These are phyloP conservation scores for Starmerella cellae DNA, from an alignment of 805 yeast species.

Conservation along the genomic window DNA sequence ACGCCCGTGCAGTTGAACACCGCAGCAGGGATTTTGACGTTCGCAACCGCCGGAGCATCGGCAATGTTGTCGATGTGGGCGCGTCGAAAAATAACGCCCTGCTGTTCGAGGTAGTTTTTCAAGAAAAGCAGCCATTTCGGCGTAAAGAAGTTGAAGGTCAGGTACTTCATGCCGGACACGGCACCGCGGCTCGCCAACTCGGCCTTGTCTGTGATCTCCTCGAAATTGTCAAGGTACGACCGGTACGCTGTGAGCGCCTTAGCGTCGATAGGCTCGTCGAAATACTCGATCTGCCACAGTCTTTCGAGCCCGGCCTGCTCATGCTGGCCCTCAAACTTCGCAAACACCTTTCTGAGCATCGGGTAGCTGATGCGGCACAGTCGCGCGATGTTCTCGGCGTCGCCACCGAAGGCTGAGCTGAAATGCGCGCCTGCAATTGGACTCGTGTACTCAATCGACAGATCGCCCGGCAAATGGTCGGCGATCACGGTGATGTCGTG, in stretches of 20 bases:
- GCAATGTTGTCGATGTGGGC: slow-evolving; percentile 38
- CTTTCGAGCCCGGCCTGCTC: slow-evolving; percentile 44
- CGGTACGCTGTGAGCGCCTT: slow-evolving; percentile 37
- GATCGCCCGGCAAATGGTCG: slow-evolving; percentile 65
- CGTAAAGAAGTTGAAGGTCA: slow-evolving; percentile 62
- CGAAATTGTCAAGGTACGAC: slow-evolving; percentile 35
- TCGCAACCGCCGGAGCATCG: slow-evolving; percentile 33
- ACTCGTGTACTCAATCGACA: slow-evolving; percentile 57
- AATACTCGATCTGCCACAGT: slow-evolving; percentile 44
- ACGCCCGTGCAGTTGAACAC: slow-evolving; percentile 71
- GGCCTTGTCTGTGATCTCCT: slow-evolving; percentile 25
- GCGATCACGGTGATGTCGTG: slow-evolving; percentile 45
- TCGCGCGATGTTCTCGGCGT: slow-evolving; percentile 36
- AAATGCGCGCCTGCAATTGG: slow-evolving; percentile 71
- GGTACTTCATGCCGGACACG: slow-evolving; percentile 41
- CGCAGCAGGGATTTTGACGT: slow-evolving; percentile 26
- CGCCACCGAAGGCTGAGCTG: slow-evolving; percentile 43
- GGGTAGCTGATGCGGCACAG: slow-evolving; percentile 48
- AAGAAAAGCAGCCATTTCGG: slow-evolving; percentile 45
- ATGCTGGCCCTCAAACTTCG: slow-evolving; percentile 31
- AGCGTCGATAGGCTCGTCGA: slow-evolving; percentile 39
- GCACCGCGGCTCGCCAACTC: slow-evolving; percentile 39
- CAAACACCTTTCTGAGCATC: slow-evolving; percentile 34
- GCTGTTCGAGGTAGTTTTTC: slow-evolving; percentile 31
- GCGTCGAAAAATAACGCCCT: slow-evolving; percentile 41